Evolutionary conservation across 1,139 yeast species (phyloP).

Genomic region (Citeromyces hawaiiensis): DNA sequence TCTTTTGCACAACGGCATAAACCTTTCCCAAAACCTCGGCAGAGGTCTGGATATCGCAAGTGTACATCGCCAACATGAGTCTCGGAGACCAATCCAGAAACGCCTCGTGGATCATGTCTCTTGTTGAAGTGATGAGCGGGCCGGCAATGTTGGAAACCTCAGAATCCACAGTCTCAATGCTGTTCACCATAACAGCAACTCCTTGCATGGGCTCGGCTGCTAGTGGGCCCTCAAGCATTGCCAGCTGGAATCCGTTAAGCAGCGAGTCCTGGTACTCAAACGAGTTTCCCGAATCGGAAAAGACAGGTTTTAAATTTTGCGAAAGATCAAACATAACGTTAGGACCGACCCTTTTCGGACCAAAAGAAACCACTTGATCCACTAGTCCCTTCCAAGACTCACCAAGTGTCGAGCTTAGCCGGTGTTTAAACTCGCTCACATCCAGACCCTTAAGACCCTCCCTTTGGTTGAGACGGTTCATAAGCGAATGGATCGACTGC

Average conservation of each 20-base stretch:
- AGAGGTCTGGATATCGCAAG: slow-evolving; percentile 91
- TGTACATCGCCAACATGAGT: slow-evolving; percentile 80
- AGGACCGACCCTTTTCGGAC: slow-evolving; percentile 68
- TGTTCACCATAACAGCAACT: slow-evolving; percentile 38
- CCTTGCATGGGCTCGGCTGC: slow-evolving; percentile 87
- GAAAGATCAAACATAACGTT: slow-evolving; percentile 56
- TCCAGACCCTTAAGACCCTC: slow-evolving; percentile 13
- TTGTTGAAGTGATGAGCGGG: slow-evolving; percentile 57
- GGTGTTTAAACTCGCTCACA: slow-evolving; percentile 17
- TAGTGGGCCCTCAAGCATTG: slow-evolving; percentile 77
- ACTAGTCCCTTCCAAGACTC: neutral
- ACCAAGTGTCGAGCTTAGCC: slow-evolving; percentile 21
- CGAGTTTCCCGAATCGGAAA: slow-evolving; percentile 11
- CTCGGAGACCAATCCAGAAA: slow-evolving; percentile 80
- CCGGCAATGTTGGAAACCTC: slow-evolving; percentile 38
- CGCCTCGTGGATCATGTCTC: slow-evolving; percentile 59
- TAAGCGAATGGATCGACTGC: slow-evolving; percentile 20
- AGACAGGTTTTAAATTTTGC: neutral
- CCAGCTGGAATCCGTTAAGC: slow-evolving; percentile 75
- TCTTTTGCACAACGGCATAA: slow-evolving; percentile 81
- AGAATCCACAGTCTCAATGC: slow-evolving; percentile 19
- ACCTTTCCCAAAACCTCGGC: slow-evolving; percentile 93
- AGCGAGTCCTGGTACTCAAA: slow-evolving; percentile 55
- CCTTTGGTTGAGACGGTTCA: slow-evolving; percentile 7
- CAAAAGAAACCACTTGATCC: slow-evolving; percentile 50